Conservation (phyloP, 2,329 filamentous ascomycete species). For the Pseudovirgaria hyperparasitica region DNA sequence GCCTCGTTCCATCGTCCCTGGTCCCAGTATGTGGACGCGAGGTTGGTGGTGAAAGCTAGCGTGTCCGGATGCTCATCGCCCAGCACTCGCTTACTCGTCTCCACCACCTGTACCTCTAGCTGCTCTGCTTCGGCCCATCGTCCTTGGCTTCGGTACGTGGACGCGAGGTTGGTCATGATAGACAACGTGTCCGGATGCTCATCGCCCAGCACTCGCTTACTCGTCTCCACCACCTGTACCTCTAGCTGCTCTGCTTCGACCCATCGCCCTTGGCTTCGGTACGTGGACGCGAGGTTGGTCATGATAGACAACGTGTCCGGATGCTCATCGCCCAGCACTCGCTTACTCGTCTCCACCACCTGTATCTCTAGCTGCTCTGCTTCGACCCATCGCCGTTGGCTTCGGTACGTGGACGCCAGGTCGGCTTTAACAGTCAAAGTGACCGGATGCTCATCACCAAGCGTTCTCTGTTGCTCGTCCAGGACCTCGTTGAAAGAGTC, state of each 20-base stretch:
- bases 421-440: conserved; percentile 2
- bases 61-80: conserved; percentile 8
- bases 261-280: conserved; percentile 2
- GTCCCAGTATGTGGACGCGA: conserved; percentile 5
- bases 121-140: conserved; percentile 6
- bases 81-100: conserved; percentile 4
- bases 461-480: conserved; percentile 3
- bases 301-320: conserved; percentile 4
- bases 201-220: conserved; percentile 1
- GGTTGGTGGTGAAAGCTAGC: conserved; percentile 7
- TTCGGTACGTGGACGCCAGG: conserved; percentile 4
- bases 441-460: conserved; percentile 5
- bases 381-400: conserved; percentile 5
- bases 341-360: conserved; percentile 5
- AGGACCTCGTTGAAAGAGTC: conserved; percentile 2
- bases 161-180: conserved; percentile 6
- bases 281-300: conserved; percentile 4
- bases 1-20: conserved; percentile 6
- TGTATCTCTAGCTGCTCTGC: conserved; percentile 8
- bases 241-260: conserved; percentile 2
- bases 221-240: conserved; percentile 1
- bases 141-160: conserved; percentile 4
- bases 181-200: conserved; percentile 3
- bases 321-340: conserved; percentile 2
- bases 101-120: conserved; percentile 5